phyloP scores from a whole-genome alignment of 1,284 basidiomycete genomes.

The Sporisorium graminicola region DNA sequence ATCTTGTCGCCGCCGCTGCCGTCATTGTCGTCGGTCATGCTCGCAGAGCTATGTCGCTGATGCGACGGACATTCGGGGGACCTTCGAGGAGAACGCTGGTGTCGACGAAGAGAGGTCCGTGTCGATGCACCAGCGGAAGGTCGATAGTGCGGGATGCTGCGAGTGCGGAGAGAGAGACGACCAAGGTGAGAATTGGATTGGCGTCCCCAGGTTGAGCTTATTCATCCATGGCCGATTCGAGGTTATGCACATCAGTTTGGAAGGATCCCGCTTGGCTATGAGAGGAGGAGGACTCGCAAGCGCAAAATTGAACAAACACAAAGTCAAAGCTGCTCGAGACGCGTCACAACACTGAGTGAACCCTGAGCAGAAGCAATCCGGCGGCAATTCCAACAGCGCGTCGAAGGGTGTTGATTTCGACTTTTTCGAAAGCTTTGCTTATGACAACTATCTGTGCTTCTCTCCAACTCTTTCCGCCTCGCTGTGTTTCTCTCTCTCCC shows the following conservation, averaged over 20 bases:
- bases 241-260: neutral
- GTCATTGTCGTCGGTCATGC: slow-evolving; percentile 24
- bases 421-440: slow-evolving; percentile 3
- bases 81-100: neutral
- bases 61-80: neutral
- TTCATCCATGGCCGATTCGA: neutral
- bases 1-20: neutral
- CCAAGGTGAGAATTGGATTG: neutral
- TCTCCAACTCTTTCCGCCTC: no score
- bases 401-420: slow-evolving; percentile 21
- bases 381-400: slow-evolving; percentile 23
- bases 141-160: neutral
- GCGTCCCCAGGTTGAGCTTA: neutral
- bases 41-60: neutral
- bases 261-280: neutral
- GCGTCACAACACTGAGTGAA: neutral
- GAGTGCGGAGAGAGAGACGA: no score
- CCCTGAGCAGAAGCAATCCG: slow-evolving; percentile 4
- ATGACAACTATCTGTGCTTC: slow-evolving; percentile 15
- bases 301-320: neutral
- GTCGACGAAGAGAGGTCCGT: neutral
- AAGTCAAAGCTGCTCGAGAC: neutral
- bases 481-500: slow-evolving; percentile 8
- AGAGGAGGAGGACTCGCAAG: neutral
- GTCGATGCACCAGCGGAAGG: neutral